These are phyloP conservation scores for Krasilnikovozyma curviuscula DNA, from an alignment of 768 basidiomycete species.

Conservation along the genomic window DNA sequence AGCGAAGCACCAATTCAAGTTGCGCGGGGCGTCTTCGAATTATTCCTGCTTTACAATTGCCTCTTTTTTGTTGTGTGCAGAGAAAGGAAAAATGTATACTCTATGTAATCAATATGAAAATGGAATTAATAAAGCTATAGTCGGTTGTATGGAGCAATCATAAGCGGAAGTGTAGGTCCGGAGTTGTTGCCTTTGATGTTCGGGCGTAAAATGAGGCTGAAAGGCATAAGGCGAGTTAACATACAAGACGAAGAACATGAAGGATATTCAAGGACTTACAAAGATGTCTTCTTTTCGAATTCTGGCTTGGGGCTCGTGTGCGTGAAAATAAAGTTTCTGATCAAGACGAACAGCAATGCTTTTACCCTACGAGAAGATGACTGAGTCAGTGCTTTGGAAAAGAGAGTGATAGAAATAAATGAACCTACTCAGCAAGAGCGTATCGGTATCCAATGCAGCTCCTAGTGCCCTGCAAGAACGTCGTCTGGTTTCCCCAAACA, in stretches of 20 bases:
- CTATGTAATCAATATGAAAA: too few species aligned
- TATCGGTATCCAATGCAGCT: conserved; percentile 25
- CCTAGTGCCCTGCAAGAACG: conserved; percentile 25
- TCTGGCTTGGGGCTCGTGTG: conserved; percentile 18
- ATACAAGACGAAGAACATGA: neutral
- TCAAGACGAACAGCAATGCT: conserved; percentile 23
- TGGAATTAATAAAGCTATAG: too few species aligned
- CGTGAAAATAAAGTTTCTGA: conserved; percentile 22
- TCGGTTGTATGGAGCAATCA: too few species aligned
- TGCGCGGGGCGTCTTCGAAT: too few species aligned
- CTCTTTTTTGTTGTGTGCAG: too few species aligned
- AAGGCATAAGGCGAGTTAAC: neutral
- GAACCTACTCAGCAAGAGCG: conserved; percentile 25
- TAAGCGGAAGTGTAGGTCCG: neutral
- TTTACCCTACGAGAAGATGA: too few species aligned
- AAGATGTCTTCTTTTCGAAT: conserved; percentile 20
- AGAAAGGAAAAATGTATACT: too few species aligned
- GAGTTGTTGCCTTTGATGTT: neutral
- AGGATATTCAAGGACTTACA: neutral
- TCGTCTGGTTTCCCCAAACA: conserved; percentile 25
- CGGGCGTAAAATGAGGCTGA: neutral
- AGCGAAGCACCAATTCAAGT: too few species aligned
- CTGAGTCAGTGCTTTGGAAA: too few species aligned
- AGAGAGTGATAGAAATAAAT: too few species aligned
- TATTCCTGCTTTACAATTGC: too few species aligned